These are phyloP conservation scores for Candida schatavii DNA, from an alignment of 805 yeast genomes.

Conservation along the genomic window DNA sequence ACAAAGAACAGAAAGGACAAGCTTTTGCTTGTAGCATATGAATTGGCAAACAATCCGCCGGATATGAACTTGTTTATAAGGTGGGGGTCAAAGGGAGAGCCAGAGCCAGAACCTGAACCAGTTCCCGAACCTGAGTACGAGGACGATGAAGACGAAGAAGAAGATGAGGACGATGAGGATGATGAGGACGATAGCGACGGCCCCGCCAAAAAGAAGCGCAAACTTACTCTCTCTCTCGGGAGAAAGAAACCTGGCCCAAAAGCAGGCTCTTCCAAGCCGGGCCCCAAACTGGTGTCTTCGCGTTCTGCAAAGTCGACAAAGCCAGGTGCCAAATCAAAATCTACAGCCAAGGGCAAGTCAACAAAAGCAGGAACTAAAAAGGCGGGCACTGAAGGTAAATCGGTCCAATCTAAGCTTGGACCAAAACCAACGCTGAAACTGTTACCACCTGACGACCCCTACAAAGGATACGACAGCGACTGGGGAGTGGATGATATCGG, in stretches of 20 bases:
- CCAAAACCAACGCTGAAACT: slow-evolving; percentile 6
- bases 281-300: slow-evolving; percentile 8
- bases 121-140: slow-evolving; percentile 17
- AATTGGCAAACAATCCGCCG: slow-evolving; percentile 48
- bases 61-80: slow-evolving; percentile 38
- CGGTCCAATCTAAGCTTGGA: slow-evolving; percentile 4
- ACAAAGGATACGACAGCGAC: slow-evolving; percentile 33
- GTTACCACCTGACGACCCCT: slow-evolving; percentile 7
- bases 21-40: slow-evolving; percentile 48
- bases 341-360: not conserved
- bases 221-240: not conserved
- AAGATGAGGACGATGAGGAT: slow-evolving; percentile 13
- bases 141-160: slow-evolving; percentile 8
- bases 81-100: slow-evolving; percentile 44
- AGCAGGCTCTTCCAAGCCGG: slow-evolving; percentile 9
- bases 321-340: slow-evolving; percentile 10
- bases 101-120: slow-evolving; percentile 22
- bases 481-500: slow-evolving; percentile 40
- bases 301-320: slow-evolving; percentile 6
- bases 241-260: slow-evolving; percentile 10
- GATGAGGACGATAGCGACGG: slow-evolving; percentile 14
- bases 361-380: slow-evolving; percentile 4
- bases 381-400: not conserved
- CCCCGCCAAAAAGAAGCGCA: slow-evolving; percentile 11
- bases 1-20: slow-evolving; percentile 40